Conservation (phyloP, 2,329 filamentous ascomycete genomes). For the Fusarium sp. region DNA sequence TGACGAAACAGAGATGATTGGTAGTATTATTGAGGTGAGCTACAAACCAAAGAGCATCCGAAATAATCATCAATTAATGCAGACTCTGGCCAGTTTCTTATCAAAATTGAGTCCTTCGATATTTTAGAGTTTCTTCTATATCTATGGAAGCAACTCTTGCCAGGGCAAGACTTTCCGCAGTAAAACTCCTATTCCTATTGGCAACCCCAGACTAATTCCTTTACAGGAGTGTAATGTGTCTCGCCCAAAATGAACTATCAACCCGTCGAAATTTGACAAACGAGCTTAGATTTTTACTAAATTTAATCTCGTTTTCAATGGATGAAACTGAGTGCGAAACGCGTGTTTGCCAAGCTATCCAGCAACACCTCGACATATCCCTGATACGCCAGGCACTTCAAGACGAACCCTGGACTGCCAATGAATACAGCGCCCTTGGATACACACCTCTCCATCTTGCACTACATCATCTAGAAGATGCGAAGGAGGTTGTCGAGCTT, state of each 20-base stretch:
- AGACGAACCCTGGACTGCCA: not conserved
- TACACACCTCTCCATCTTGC: not conserved
- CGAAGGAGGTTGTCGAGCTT: not conserved
- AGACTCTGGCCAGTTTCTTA: not conserved
- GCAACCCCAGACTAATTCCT: too few relatives aligned
- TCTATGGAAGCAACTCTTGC: not conserved
- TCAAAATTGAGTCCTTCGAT: too few relatives aligned
- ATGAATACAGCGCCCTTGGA: not conserved
- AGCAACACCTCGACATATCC: too few relatives aligned
- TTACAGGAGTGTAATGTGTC: not conserved
- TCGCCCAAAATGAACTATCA: rapidly evolving
- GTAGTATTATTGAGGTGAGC: not conserved
- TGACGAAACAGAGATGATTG: not conserved
- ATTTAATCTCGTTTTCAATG: not conserved
- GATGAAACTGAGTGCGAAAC: not conserved
- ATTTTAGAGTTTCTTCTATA: not conserved
- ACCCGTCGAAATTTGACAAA: not conserved
- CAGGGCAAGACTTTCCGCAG: not conserved
- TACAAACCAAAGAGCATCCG: not conserved
- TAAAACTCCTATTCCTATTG: not conserved
- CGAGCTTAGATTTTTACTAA: rapidly evolving
- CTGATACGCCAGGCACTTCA: not conserved
- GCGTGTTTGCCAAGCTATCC: not conserved
- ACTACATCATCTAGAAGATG: rapidly evolving
- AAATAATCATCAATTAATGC: not conserved